phyloP scores from a whole-genome alignment of 306 rosid species.

The Mimosa pudica region DNA sequence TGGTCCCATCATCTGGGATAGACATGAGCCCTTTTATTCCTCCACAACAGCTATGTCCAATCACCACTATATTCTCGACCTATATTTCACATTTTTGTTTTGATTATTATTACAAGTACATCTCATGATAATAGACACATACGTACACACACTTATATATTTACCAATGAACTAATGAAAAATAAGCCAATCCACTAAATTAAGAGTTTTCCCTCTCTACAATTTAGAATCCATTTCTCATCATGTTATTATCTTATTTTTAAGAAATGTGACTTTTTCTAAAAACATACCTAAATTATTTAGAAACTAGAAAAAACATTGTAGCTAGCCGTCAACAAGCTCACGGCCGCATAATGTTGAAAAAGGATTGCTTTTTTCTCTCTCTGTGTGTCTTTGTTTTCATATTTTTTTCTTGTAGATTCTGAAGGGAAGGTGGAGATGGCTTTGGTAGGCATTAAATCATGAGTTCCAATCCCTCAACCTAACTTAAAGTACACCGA shows the following conservation, averaged over 20 bases:
- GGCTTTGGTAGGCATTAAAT: conserved; percentile 17
- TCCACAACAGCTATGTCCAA: conserved; percentile 96
- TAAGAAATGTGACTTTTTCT: neutral
- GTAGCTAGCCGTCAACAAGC: neutral
- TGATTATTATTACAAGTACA: conserved; percentile 22
- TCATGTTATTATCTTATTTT: neutral
- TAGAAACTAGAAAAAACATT: neutral
- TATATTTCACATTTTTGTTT: conserved; percentile 27
- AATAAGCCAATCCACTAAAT: neutral
- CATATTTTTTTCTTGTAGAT: neutral
- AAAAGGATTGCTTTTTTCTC: neutral
- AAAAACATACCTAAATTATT: neutral
- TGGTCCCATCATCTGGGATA: conserved; percentile 84
- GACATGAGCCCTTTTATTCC: conserved; percentile 99
- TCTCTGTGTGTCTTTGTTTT: neutral
- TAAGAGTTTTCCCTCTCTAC: neutral
- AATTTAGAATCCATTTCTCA: neutral
- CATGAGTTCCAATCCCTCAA: neutral
- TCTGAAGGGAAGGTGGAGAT: conserved; percentile 29
- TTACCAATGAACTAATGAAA: neutral
- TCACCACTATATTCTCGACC: conserved; percentile 94
- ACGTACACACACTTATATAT: neutral
- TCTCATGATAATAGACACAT: neutral
- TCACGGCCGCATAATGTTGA: neutral
- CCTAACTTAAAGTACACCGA: conserved; percentile 5